phyloP scores from a whole-genome alignment of 108 stramenopile species.

The Asterionellopsis glacialis region DNA sequence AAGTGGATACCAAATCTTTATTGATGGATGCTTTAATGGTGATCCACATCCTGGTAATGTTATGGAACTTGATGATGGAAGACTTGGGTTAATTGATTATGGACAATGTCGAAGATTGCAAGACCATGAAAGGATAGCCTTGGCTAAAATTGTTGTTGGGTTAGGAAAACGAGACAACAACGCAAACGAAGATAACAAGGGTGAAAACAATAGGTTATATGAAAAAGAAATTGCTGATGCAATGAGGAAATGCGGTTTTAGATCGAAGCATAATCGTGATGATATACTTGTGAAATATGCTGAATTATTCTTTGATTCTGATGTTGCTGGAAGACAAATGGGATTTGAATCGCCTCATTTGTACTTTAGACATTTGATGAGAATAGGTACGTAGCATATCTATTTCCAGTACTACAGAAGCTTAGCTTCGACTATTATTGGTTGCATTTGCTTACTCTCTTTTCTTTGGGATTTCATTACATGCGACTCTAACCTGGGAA shows the following conservation, averaged over 20 bases:
- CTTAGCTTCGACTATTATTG: no score
- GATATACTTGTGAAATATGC: constrained; percentile 50
- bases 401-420: no score
- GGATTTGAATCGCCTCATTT: constrained; percentile 64
- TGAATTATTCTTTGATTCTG: constrained; percentile 64
- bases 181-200: neutral
- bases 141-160: constrained; percentile 44
- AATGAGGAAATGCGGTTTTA: constrained; percentile 64
- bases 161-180: constrained; percentile 26
- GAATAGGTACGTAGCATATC: no score
- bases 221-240: constrained; percentile 26
- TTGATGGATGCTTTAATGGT: constrained; percentile 59
- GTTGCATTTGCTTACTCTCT: no score
- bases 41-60: constrained; percentile 12
- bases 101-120: constrained; percentile 50
- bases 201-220: no score
- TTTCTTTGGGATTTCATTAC: no score
- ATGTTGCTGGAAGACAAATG: constrained; percentile 33
- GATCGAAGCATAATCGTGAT: constrained; percentile 28
- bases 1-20: constrained; percentile 69
- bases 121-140: constrained; percentile 41
- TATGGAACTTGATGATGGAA: constrained; percentile 39
- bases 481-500: no score
- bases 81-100: constrained; percentile 69
- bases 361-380: constrained; percentile 14